Evolutionary conservation across 345 rosid species (phyloP), one percentile per base, ranked within the genome.

Genomic region (Heritiera littoralis): DNA sequence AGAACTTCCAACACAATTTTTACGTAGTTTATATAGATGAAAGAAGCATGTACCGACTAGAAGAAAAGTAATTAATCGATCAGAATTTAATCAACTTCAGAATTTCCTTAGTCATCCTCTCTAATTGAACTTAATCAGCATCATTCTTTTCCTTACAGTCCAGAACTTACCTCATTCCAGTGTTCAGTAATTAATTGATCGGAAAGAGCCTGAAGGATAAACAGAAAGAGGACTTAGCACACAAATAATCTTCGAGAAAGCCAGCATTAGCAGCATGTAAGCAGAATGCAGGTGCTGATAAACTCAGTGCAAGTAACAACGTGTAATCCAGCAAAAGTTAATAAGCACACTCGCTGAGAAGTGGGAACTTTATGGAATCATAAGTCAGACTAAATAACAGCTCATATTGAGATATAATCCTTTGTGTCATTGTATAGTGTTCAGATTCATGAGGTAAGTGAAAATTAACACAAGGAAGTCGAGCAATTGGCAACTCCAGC

Each of bases 331-430:
- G 7, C 46, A 72, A 35, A 72, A 72, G 63, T 54, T 72, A 35
- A 70, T 18, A 49, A 32, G 30, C 48, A 54, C 6, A 15, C 8
- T 15, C 23, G 5, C 28, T 17, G 15, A 49, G 40, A 51, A 71
- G 1, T 12, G 1, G 23, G 6, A 32, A 28, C 3, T 49, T 49
- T 48, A 28, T 48, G 20, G 75, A 72, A 32, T 52, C 14, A 32
- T 18, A 32, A 32, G 12, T 51, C 23, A 20, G 12, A 72, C 51
- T 40, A 56, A 41, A 23, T 41, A 41, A 59, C 54, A 58, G 77
- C 67, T 43, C 41, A 74, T 59, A 74, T 74, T 59, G 41, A 74
- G 77, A 60, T 60, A 59, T 73, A 73, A 55, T 38, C 60, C 60
- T 71, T 73, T 59, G 23, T 40, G 65, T 74, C 55, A 74, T 60